Base-by-base conservation (phyloP, 129 eudicot species). In the Arctium lappa region DNA sequence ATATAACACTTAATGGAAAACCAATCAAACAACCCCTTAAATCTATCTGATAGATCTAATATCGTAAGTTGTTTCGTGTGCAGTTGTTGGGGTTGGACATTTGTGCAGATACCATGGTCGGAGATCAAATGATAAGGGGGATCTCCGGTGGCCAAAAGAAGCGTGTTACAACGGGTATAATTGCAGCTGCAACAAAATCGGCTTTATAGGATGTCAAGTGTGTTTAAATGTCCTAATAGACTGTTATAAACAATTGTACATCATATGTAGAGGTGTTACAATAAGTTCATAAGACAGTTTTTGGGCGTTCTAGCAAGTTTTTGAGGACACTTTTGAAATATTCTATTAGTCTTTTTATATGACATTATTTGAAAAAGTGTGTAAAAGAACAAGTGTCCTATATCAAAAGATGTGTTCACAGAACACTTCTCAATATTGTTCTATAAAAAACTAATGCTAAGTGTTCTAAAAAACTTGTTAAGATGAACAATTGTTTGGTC, bases 81-180 rank as follows among this genome's bases (percentile, higher is more conserved):
- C 32, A 85, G 87, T 30, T 79, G 42, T 80, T 85, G 66, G 87
- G 87, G 37, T 75, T 85, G 60, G 87, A 85, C 79, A 73, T 85
- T 30, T 85, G 87, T 68, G 87, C 87, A 1, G 87, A 85, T 76
- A 85, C 87, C 33, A 65, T 85, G 81, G 87, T 80, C 6, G 87
- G 87, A 13, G 87, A 85, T 85, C 84, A 76, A 48, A 85, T 85
- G 87, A 73, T 75, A 44, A 48, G 84, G 34, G 87, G 87, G 69
- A 85, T 85, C n/a, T 85, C 84, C 1, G 87, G 87, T 11, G 87
- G 87, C 22, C 84, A 85, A 85, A 79, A 69, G 62, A 85, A 85
- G 72, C 78, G 87, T 66, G 87, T 91, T 31, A 88, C 94, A 72
- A 91, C 83, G 10, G 87, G 86, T 82, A 75, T 62, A 42, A 13